Conservation (phyloP, 148 eudicot species). For the Silene uniflora region DNA sequence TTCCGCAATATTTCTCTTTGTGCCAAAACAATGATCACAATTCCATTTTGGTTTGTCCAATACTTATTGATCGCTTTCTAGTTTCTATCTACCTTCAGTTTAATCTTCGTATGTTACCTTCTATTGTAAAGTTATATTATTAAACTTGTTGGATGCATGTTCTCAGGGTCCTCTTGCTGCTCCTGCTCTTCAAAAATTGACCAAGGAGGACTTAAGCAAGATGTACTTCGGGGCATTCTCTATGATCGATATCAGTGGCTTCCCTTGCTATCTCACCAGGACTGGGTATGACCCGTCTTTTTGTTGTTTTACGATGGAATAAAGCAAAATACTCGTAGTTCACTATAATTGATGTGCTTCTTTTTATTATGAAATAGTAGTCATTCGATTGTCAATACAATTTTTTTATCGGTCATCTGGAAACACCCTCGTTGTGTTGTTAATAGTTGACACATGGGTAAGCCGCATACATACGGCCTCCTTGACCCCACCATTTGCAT, state of each 20-base stretch:
- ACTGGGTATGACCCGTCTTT: conserved; percentile 67
- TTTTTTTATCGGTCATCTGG: no score
- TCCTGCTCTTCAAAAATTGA: conserved; percentile 79
- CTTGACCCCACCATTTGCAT: not conserved
- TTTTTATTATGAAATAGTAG: no score
- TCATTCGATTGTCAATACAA: no score
- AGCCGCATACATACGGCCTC: not conserved
- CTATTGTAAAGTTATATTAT: no score
- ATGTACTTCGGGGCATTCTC: conserved; percentile 78
- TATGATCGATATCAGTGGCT: conserved; percentile 69
- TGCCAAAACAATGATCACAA: not conserved
- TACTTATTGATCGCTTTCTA: no score
- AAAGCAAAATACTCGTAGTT: no score
- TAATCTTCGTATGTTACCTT: no score
- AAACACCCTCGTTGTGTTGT: no score
- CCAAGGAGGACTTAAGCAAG: conserved; percentile 88
- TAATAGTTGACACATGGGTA: no score
- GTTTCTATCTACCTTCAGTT: no score
- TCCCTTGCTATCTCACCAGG: conserved; percentile 78
- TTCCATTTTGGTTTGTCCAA: not conserved
- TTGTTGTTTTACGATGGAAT: no score
- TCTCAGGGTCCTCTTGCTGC: conserved; percentile 97
- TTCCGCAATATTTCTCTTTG: not conserved
- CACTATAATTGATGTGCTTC: not conserved
- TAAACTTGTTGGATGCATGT: conserved; percentile 13